Base-by-base conservation (phyloP, 73 alveolate genomes). In the Uronychia setigera region DNA sequence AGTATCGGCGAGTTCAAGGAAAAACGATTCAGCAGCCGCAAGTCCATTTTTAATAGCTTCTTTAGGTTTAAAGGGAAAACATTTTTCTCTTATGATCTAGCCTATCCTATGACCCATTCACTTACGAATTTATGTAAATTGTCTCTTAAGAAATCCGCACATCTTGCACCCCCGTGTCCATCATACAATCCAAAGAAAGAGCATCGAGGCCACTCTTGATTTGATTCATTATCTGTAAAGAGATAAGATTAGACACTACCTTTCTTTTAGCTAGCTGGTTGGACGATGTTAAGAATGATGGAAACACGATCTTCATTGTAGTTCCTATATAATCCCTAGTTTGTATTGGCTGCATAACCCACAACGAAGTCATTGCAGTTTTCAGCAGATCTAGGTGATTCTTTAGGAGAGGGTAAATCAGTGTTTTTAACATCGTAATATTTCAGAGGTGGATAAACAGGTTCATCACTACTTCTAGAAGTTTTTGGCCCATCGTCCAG, bases 261-360 rank as follows among this genome's bases (percentile, higher is more conserved):
- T 46, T 46, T 46, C 67, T 46, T 46, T 19, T 46, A 19, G 67
- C 67, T 46, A 13, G 87, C 76, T n/a, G 97, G 97, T 74, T 84
- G 89, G 46, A 75, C 88, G 27, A 90, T 77, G 74, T 90, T 92
- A 27, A 85, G 77, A 31, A 90, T 82, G 33, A 92, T 92, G 0
- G 94, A 82, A 0, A 90, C 96, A 78, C 96, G 79, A 83, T 93
- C 97, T 74, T 93, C 95, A 74, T 93, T 93, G 76, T 87, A 88
- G 32, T 79, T 88, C 60, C 95, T 25, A 32, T 78, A 78, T 86
- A 97, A 78, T 46, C 99, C 99, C 92, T 97, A 94, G 77, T 95
- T 95, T 26, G 99, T 97, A 85, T 96, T 97, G 58, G 98, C 99
- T 27, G 98, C 99, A 92, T 97, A 98, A 0, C 98, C 96, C 80